Evolutionary conservation across 305 asterid species (phyloP), one percentile per base, ranked within the genome.

Genomic region (Caryopteris hybrid): DNA sequence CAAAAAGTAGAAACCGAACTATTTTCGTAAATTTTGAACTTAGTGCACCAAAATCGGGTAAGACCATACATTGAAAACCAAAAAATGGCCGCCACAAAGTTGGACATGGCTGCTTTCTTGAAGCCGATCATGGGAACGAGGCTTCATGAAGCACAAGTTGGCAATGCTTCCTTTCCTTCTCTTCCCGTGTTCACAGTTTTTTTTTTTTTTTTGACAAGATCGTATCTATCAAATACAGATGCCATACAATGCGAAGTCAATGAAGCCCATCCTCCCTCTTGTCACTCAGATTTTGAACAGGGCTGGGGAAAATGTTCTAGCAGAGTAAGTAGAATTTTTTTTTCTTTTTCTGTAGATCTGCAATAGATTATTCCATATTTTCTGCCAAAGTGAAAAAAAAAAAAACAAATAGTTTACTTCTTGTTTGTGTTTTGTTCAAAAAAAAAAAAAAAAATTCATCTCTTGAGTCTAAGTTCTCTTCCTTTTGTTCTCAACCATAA

Each of bases 281-380:
- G 41, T 68, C 53, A 67, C 6, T 67, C 21, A n/a, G 25, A 39
- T 54, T 11, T 36, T 36, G 46, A 59, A 45, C 48, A 22, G 64
- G 21, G 53, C 64, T 23, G 69, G 81, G 78, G 78, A 56, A 51
- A 68, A 68, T 57, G 4, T 60, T 64, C 62, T 68, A 63, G 78
- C 61, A 62, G 78, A 57, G 20, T n/a, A 27, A 76, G 80, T 59
- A 45, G 66, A 18, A 20, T n/a, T n/a, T n/a, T n/a, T n/a, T n/a
- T 21, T 31, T 22, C 33, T 2, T 55, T 36, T 58, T 31, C 4
- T 6, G 18, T 14, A 23, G n/a, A 43, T 46, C 54, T 17, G 66
- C 17, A 23, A 43, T 58, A 13, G 34, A 18, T 55, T 39, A n/a
- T n/a, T n/a, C n/a, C n/a, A n/a, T n/a, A n/a, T n/a, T n/a, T n/a